Evolutionary conservation across 2,329 filamentous ascomycete species (phyloP).

Genomic region (Aplosporella prunicola): DNA sequence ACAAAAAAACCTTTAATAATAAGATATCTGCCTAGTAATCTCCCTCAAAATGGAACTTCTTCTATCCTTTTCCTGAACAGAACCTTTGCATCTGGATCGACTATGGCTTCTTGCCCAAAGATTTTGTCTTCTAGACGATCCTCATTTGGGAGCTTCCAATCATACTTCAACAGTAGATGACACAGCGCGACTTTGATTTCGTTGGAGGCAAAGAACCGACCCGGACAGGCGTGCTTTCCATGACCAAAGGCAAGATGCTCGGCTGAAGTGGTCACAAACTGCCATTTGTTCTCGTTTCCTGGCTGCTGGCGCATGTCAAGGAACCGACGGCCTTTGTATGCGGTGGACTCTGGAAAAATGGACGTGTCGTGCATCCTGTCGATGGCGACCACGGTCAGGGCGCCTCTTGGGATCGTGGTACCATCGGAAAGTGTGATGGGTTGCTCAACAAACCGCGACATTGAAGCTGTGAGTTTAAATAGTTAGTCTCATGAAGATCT

Average conservation of each 20-base stretch:
- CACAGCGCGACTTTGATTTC: slow-evolving; percentile 12
- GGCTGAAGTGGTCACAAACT: slow-evolving; percentile 13
- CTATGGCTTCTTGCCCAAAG: no score
- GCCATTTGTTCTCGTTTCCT: slow-evolving; percentile 5
- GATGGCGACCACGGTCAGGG: slow-evolving; percentile 9
- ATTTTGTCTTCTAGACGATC: no score
- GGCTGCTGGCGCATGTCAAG: slow-evolving; percentile 10
- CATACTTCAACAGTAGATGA: slow-evolving; percentile 13
- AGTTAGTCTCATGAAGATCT: no score
- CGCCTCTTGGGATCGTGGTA: slow-evolving; percentile 16
- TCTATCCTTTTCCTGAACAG: no score
- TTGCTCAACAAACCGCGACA: slow-evolving; percentile 18
- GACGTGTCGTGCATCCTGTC: slow-evolving; percentile 6
- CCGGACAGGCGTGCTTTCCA: slow-evolving; percentile 12
- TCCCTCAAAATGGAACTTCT: no score
- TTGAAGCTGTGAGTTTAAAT: slow-evolving; percentile 14
- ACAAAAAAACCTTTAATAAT: no score
- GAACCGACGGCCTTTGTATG: slow-evolving; percentile 14
- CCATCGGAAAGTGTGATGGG: slow-evolving; percentile 21
- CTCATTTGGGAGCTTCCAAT: no score
- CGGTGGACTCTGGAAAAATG: slow-evolving; percentile 10
- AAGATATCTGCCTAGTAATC: no score
- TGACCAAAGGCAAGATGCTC: slow-evolving; percentile 15
- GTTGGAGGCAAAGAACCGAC: slow-evolving; percentile 13
- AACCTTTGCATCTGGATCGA: no score